Percentiles rank a stretch among this genome's conserved stretches.
These are phyloP conservation scores for Trichoderma lentiforme DNA, from an alignment of 2,329 filamentous ascomycete genomes.

Conservation along the genomic window DNA sequence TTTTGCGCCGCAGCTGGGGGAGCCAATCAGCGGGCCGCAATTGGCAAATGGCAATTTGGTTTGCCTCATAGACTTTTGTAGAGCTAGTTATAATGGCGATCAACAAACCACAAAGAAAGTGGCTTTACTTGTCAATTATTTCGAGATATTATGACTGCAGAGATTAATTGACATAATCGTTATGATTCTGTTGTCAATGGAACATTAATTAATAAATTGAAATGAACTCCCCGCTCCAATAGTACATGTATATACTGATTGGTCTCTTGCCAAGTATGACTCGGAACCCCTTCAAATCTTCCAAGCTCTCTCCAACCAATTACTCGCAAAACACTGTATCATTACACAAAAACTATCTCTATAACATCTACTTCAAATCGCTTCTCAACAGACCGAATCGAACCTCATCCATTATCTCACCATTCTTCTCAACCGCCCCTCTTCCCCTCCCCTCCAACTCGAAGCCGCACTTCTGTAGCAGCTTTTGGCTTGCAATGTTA, in stretches of 20 bases:
- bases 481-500: conserved; percentile 42
- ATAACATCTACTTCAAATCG: too few species aligned
- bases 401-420: conserved; percentile 36
- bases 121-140: neutral
- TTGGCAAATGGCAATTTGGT: conserved; percentile 22
- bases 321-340: neutral
- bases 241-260: neutral
- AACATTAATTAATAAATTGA: neutral
- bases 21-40: conserved; percentile 30
- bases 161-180: neutral
- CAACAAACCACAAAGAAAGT: neutral
- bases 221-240: neutral
- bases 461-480: conserved; percentile 37
- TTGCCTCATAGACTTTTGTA: neutral
- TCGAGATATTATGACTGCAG: neutral
- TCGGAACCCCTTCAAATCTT: neutral
- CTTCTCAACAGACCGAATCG: conserved; percentile 39
- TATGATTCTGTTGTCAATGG: neutral
- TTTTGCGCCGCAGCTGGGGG: conserved; percentile 27
- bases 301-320: neutral
- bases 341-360: too few species aligned
- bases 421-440: conserved; percentile 42
- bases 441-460: conserved; percentile 42
- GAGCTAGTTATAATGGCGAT: neutral
- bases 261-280: neutral